Conservation (phyloP, 2,329 filamentous ascomycete genomes). For the Xylariomycetidae sp. region DNA sequence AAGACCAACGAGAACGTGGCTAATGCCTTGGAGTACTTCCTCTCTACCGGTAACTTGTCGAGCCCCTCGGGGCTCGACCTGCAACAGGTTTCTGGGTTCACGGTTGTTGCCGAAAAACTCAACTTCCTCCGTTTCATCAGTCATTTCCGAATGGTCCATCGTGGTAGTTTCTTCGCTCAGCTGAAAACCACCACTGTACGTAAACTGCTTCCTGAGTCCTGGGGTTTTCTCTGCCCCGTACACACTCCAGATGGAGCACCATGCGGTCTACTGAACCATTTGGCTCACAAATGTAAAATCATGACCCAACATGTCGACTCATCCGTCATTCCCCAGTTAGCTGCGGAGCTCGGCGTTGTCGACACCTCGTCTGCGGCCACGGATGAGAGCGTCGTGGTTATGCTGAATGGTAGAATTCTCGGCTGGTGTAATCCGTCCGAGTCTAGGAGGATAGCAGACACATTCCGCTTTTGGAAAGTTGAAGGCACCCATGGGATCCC, state of each 20-base stretch:
- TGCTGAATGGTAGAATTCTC: slow-evolving; percentile 84
- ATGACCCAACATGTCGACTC: slow-evolving; percentile 71
- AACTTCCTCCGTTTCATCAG: slow-evolving; percentile 98
- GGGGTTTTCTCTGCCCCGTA: slow-evolving; percentile 96
- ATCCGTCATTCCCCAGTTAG: slow-evolving; percentile 67
- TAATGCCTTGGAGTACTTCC: slow-evolving; percentile 84
- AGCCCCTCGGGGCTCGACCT: slow-evolving; percentile 89
- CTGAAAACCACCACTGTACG: slow-evolving; percentile 95
- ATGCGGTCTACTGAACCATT: slow-evolving; percentile 90
- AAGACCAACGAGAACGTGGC: slow-evolving; percentile 87
- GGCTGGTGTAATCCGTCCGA: slow-evolving; percentile 87
- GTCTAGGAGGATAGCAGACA: slow-evolving; percentile 76
- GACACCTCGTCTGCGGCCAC: slow-evolving; percentile 71
- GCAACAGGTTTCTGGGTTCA: slow-evolving; percentile 92
- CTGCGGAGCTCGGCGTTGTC: slow-evolving; percentile 75
- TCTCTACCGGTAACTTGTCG: slow-evolving; percentile 90
- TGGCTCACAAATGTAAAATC: slow-evolving; percentile 91
- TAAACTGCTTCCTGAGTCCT: slow-evolving; percentile 92
- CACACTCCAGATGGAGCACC: slow-evolving; percentile 96
- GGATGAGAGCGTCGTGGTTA: slow-evolving; percentile 80
- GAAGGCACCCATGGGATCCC: slow-evolving; percentile 78
- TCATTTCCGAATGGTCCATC: slow-evolving; percentile 98
- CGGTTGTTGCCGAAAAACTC: slow-evolving; percentile 96
- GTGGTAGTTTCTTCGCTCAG: slow-evolving; percentile 98
- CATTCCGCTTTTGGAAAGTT: slow-evolving; percentile 92